These are phyloP conservation scores for Peziza echinospora DNA, from an alignment of 495 filamentous ascomycete species.

Conservation along the genomic window DNA sequence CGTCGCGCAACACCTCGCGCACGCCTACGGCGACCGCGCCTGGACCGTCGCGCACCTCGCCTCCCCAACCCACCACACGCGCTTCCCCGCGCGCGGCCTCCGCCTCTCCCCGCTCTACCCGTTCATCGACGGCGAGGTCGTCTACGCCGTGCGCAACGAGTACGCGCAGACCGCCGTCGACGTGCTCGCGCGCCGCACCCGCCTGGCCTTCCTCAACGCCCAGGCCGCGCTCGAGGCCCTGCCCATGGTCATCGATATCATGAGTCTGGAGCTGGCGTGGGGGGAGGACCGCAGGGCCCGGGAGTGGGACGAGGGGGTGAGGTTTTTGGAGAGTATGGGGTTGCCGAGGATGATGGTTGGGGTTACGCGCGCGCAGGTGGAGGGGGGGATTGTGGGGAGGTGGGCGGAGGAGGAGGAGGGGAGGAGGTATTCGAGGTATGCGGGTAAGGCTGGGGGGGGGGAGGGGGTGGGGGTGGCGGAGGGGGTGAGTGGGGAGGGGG, in stretches of 20 bases:
- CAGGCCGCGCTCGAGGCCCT: conserved; percentile 85
- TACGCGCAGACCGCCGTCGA: conserved; percentile 90
- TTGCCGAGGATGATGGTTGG: conserved; percentile 38
- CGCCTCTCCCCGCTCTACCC: conserved; percentile 70
- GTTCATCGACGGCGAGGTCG: conserved; percentile 88
- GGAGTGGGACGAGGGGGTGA: conserved; percentile 64
- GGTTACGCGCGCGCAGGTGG: conserved; percentile 40
- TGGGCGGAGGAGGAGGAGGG: conserved; percentile 16
- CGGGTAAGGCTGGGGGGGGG: conserved; percentile 4
- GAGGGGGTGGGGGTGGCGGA: neutral
- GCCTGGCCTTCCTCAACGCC: conserved; percentile 84
- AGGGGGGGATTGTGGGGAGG: conserved; percentile 10
- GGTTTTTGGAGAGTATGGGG: conserved; percentile 48
- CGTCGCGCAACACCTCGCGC: conserved; percentile 73
- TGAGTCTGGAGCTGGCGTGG: conserved; percentile 79
- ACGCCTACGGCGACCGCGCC: conserved; percentile 83
- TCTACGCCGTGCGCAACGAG: conserved; percentile 76
- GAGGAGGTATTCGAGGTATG: neutral
- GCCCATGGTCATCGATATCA: conserved; percentile 75
- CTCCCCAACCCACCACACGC: conserved; percentile 45
- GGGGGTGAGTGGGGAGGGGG: neutral
- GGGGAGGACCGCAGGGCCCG: conserved; percentile 45
- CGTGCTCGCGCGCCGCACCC: conserved; percentile 66
- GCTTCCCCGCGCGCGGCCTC: conserved; percentile 74
- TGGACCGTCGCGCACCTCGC: conserved; percentile 86